phyloP scores from a whole-genome alignment of 192 early-diverging fungal genomes.

The Spizellomyces punctatus region DNA sequence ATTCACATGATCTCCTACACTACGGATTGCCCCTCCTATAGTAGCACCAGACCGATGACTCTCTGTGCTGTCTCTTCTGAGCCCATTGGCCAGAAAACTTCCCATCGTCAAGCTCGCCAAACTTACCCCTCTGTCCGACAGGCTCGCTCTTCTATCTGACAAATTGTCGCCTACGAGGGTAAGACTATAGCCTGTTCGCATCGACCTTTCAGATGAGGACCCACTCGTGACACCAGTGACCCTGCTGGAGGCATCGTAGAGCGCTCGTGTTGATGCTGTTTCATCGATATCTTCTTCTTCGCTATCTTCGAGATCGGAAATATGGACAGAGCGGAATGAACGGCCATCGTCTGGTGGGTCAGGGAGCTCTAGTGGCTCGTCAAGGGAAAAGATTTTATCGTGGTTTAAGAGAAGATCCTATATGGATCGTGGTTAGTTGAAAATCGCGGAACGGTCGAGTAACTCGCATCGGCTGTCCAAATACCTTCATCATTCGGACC shows the following conservation, averaged over 20 bases:
- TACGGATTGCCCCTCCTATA: not conserved
- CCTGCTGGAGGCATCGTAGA: not conserved
- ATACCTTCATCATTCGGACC: constrained; percentile 40
- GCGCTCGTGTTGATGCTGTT: not conserved
- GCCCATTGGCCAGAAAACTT: not conserved
- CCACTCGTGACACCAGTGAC: not conserved
- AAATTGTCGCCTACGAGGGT: not conserved
- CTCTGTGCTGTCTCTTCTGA: not conserved
- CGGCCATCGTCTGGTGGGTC: constrained; percentile 11
- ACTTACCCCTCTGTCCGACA: not conserved
- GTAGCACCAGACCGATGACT: not conserved
- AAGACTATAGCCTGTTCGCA: not conserved
- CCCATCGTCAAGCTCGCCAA: not conserved
- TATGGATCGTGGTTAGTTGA: too few species aligned
- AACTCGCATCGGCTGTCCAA: not conserved
- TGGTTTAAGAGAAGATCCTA: constrained; percentile 12
- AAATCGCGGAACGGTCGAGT: too few species aligned
- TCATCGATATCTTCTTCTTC: constrained; percentile 26
- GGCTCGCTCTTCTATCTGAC: not conserved
- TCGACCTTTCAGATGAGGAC: not conserved
- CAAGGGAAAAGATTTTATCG: constrained; percentile 19
- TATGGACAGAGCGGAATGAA: constrained; percentile 1
- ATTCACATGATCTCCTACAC: too few species aligned
- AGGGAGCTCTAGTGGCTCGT: too few species aligned
- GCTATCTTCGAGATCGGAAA: constrained; percentile 17